Evolutionary conservation across 2,329 filamentous ascomycete genomes (phyloP), one percentile per base, ranked within the genome.

Genomic region (Nannizzia gypsea): DNA sequence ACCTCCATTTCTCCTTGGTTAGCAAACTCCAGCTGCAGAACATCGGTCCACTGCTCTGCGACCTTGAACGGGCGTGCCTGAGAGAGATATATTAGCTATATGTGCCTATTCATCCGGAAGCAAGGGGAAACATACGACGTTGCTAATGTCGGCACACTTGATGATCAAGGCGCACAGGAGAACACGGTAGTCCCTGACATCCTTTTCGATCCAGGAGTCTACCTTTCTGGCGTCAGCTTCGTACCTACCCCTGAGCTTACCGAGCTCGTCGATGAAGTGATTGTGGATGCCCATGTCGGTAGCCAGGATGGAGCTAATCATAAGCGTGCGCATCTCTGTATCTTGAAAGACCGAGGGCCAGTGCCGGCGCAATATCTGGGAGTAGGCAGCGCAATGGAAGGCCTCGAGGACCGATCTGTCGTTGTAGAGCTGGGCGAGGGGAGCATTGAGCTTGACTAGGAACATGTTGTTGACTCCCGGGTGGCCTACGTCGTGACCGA

Each of bases 401-500:
- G 92, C 95, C 74, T 99, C 93, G 40, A 99, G 80, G 15, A 99
- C 93, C 0, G 93, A 97, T 60, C 89, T 88, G 72, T 99, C 93
- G 69, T 97, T 97, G 77, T 97, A 99, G 13, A 97, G 79, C 72
- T 96, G 91, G 11, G 93, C 93, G 28, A 99, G 78, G 1, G 93
- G 92, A 17, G 93, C 89, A 70, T 96, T 96, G 34, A 96, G 81
- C 34, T 89, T 90, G 17, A 96, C 85, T 3, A 99, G 79, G 70
- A 99, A 99, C 31, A 92, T 90, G 71, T 99, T 99, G 76, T 97
- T 99, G 68, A 99, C 93, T 59, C 93, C 93, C 0, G 93, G 93
- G 70, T 99, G 93, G 22, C 93, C 93, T 42, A 97, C 93, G 71
- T 99, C 93, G 67, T 99, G 93, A 46, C 93, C 93, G 68, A 99